A percentile compares a stretch with the other conserved stretches of the same genome.
These are phyloP conservation scores for Litsea cubeba DNA, from an alignment of 164 flowering plant species.

Conservation along the genomic window DNA sequence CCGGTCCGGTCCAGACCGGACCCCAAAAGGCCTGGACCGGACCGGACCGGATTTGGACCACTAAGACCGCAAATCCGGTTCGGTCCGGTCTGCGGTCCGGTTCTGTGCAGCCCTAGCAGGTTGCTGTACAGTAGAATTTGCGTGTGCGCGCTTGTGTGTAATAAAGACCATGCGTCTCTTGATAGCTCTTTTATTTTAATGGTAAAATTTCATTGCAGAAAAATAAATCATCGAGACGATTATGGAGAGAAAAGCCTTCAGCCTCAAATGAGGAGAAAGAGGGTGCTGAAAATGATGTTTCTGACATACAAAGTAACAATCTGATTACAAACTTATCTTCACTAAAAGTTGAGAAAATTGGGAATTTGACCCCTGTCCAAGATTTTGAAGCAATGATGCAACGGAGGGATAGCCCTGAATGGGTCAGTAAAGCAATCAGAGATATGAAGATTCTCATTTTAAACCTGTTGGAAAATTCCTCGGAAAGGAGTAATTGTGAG, in stretches of 20 bases:
- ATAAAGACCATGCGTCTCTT: background rate
- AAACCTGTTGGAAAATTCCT: slow-evolving; percentile 55
- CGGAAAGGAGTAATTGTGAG: slow-evolving; percentile 45
- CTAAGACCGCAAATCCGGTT: too few relatives aligned
- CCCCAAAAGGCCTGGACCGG: too few relatives aligned
- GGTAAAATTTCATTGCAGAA: slow-evolving; percentile 40
- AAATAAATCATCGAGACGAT: slow-evolving; percentile 55
- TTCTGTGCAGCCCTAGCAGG: too few relatives aligned
- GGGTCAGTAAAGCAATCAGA: slow-evolving; percentile 67
- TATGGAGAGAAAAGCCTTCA: slow-evolving; percentile 51
- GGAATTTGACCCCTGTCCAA: slow-evolving; percentile 56
- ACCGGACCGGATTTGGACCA: too few relatives aligned
- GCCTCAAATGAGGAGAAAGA: slow-evolving; percentile 48
- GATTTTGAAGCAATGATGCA: slow-evolving; percentile 92
- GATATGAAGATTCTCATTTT: slow-evolving; percentile 54
- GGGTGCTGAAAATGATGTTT: slow-evolving; percentile 12
- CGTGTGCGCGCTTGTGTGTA: background rate
- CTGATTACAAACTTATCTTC: slow-evolving; percentile 22
- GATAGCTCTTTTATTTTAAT: background rate
- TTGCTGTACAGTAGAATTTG: too few relatives aligned
- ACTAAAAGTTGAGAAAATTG: slow-evolving; percentile 44
- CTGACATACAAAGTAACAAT: slow-evolving; percentile 21
- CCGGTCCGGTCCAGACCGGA: too few relatives aligned
- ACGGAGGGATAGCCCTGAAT: slow-evolving; percentile 67
- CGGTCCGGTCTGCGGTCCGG: too few relatives aligned